Conservation (phyloP, 2,329 filamentous ascomycete genomes). For the Tolypocladium tropicale region DNA sequence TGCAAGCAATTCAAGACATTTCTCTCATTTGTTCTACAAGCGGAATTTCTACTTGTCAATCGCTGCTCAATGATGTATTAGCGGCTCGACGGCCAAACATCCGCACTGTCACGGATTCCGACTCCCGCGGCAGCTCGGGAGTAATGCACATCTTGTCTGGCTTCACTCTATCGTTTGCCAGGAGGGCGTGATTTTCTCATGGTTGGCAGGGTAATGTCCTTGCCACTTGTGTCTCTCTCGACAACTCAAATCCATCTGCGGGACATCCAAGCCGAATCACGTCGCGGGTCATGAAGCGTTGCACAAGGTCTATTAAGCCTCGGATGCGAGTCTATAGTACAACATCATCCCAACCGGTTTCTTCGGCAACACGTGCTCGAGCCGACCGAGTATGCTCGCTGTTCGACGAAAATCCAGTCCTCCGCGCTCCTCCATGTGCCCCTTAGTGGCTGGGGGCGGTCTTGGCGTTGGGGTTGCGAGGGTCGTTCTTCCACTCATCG, state of each 20-base stretch:
- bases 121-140: neutral
- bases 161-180: too few relatives aligned
- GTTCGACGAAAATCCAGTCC: conserved; percentile 4
- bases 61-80: neutral
- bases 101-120: neutral
- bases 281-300: conserved; percentile 4
- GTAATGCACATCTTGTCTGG: neutral
- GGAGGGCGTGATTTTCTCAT: too few relatives aligned
- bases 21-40: too few relatives aligned
- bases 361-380: conserved; percentile 9
- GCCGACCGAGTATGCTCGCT: conserved; percentile 15
- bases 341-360: conserved; percentile 20
- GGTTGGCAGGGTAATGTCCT: too few relatives aligned
- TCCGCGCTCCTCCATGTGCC: conserved; percentile 10
- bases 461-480: conserved; percentile 65
- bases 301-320: conserved; percentile 22
- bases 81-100: too few relatives aligned
- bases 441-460: conserved; percentile 33
- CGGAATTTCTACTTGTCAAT: neutral
- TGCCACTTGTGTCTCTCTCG: too few relatives aligned
- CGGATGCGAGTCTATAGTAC: conserved; percentile 31
- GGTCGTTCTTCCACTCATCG: conserved; percentile 95
- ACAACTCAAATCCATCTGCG: too few relatives aligned
- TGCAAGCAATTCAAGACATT: too few relatives aligned
- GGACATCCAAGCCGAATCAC: neutral